Percentiles rank a stretch among this genome's conserved stretches.
Conservation (phyloP, 768 basidiomycete species). For the Auriculariales sp. region DNA sequence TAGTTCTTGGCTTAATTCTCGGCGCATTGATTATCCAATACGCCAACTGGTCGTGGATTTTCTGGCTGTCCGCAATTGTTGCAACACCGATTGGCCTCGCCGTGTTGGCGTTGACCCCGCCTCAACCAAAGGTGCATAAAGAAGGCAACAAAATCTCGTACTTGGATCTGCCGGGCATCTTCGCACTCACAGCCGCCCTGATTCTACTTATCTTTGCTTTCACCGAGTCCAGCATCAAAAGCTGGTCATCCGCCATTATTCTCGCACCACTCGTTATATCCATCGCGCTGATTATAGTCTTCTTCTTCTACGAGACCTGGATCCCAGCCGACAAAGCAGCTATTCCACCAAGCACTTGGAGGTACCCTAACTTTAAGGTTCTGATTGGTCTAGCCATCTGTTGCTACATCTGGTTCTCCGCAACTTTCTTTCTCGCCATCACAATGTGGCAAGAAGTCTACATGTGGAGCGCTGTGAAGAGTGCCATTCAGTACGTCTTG, state of each 20-base stretch:
- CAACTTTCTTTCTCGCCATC: conserved; percentile 4
- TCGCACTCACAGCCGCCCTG: conserved; percentile 17
- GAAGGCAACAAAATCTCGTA: background rate
- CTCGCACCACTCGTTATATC: conserved; percentile 19
- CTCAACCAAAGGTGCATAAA: background rate
- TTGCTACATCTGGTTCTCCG: conserved; percentile 4
- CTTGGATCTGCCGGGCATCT: conserved; percentile 25
- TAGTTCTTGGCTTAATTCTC: conserved; percentile 2
- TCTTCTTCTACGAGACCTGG: conserved; percentile 3
- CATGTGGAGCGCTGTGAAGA: conserved; percentile 4
- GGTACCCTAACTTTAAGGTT: conserved; percentile 3
- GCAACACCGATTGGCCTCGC: conserved; percentile 2
- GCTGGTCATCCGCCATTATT: conserved; percentile 33
- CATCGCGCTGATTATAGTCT: background rate
- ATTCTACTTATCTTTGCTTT: conserved; percentile 22
- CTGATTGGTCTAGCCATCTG: conserved; percentile 1
- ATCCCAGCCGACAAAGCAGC: conserved; percentile 3
- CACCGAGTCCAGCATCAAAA: conserved; percentile 30
- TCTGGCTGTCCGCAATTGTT: conserved; percentile 17
- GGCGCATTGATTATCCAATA: conserved; percentile 7
- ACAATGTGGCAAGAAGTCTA: conserved; percentile 4
- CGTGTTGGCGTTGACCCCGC: conserved; percentile 5
- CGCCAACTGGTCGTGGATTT: conserved; percentile 15
- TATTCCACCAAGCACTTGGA: conserved; percentile 5
- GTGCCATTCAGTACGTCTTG: conserved; percentile 1